Percentiles rank a stretch among this genome's conserved stretches.
phyloP scores from a whole-genome alignment of 148 eudicot genomes.

The Camellia granthamiana region DNA sequence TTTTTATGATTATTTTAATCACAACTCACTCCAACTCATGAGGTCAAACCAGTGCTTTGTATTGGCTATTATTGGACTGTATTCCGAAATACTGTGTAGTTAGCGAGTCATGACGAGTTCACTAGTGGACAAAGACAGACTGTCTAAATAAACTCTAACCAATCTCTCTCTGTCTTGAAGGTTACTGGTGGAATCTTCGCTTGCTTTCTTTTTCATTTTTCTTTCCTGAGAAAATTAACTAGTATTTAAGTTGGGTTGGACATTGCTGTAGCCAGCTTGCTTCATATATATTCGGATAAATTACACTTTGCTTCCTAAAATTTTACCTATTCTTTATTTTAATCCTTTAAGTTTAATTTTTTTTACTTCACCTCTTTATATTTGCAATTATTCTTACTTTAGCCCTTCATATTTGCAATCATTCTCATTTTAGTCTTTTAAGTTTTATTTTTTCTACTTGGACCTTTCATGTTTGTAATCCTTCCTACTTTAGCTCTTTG shows the following conservation, averaged over 20 bases:
- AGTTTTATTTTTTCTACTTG: too few species aligned
- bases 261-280: background rate
- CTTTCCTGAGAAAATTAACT: background rate
- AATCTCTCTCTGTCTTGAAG: background rate
- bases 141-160: constrained; percentile 19
- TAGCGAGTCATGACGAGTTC: constrained; percentile 35
- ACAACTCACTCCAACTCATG: too few species aligned
- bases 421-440: too few species aligned
- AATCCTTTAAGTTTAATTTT: too few species aligned
- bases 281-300: background rate
- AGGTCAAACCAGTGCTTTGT: background rate
- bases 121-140: constrained; percentile 39
- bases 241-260: background rate
- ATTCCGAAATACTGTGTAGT: constrained; percentile 14
- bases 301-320: too few species aligned
- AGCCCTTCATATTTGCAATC: too few species aligned
- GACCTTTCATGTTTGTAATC: too few species aligned
- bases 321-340: too few species aligned
- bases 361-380: too few species aligned
- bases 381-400: too few species aligned
- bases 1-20: too few species aligned
- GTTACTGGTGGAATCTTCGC: background rate
- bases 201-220: background rate
- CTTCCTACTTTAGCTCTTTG: too few species aligned
- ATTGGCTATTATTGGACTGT: background rate